These are phyloP conservation scores for Butyriboletus appendiculatus DNA, from an alignment of 1,284 basidiomycete species.

Conservation along the genomic window DNA sequence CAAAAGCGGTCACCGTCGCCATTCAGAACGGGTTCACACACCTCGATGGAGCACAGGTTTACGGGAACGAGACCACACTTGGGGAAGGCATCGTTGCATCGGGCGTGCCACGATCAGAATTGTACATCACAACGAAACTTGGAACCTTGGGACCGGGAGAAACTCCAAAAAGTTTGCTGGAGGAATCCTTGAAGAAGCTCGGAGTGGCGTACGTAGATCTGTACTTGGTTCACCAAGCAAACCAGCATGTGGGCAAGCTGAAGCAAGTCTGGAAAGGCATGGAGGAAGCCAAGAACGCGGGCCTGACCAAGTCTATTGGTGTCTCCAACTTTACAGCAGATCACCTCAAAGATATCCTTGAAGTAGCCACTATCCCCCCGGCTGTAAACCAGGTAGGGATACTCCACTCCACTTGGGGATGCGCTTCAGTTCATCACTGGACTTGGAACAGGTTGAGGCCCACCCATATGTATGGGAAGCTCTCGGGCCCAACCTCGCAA, in stretches of 20 bases:
- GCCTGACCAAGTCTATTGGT: conserved; percentile 77
- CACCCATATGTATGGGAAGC: conserved; percentile 78
- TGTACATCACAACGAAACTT: conserved; percentile 74
- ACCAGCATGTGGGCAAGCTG: conserved; percentile 43
- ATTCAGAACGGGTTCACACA: conserved; percentile 66
- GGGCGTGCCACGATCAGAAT: conserved; percentile 43
- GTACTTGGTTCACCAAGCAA: conserved; percentile 69
- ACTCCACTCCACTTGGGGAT: neutral
- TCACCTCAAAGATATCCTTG: conserved; percentile 64
- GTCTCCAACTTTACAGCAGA: conserved; percentile 80
- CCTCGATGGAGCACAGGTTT: conserved; percentile 72
- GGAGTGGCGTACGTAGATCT: conserved; percentile 72
- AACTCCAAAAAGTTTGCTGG: conserved; percentile 51
- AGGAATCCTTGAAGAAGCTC: conserved; percentile 60
- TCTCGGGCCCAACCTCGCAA: conserved; percentile 52
- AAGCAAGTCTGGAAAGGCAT: conserved; percentile 68
- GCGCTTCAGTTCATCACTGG: conserved; percentile 6
- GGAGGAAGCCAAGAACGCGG: conserved; percentile 67
- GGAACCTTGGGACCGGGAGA: conserved; percentile 36
- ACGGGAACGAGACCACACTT: conserved; percentile 62
- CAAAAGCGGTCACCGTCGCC: conserved; percentile 49
- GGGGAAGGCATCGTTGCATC: conserved; percentile 55
- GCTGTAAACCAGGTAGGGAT: conserved; percentile 76
- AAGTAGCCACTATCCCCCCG: conserved; percentile 59
- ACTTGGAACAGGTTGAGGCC: conserved; percentile 62